Evolutionary conservation across 2,329 filamentous ascomycete species (phyloP), one percentile per base, ranked within the genome.

Genomic region (Pestalotiopsis sp.): DNA sequence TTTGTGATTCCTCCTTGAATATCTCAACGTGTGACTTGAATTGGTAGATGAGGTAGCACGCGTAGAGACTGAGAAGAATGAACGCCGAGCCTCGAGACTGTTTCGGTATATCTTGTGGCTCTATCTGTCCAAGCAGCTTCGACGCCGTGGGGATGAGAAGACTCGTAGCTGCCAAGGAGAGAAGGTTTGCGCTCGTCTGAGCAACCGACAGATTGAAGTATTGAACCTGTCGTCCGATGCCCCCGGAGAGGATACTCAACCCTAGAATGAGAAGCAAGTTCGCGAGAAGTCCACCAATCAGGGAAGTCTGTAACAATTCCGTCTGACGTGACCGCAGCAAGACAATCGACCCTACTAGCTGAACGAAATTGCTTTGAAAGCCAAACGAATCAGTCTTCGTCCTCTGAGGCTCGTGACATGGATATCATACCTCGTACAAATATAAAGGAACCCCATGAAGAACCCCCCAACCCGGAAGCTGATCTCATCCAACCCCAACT

Each of bases 71-170:
- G 7, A 66, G 49, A 14, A 66, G 45, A 12, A 66, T 57, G 17
- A 66, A 57, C 4, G 64, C 49, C 0, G 45, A 12, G n/a, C 64
- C 27, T 14, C 41, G 64, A 31, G 64, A 66, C n/a, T 66, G 64
- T 20, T 66, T 66, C 12, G 36, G 17, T 5, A 66, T 56, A 2
- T 66, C 52, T 11, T 66, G n/a, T 2, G 20, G 14, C 11, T 39
- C 11, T 36, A 39, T 25, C 49, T 66, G 64, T 2, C n/a, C 25
- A 4, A 66, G 64, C 7, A 66, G 20, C 14, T 66, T 31, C 11
- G 64, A 66, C 14, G 49, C 64, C 6, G 64, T 31, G 6, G 64
- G 41, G 9, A 66, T 66, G n/a, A 66, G 49, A 14, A 66, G 49
- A 31, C 64, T 66, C 2, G 64, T 66, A 2, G 64, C 49, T 5